Conservation (phyloP, 1,139 yeast genomes). For the Saccharomyces uvarum region DNA sequence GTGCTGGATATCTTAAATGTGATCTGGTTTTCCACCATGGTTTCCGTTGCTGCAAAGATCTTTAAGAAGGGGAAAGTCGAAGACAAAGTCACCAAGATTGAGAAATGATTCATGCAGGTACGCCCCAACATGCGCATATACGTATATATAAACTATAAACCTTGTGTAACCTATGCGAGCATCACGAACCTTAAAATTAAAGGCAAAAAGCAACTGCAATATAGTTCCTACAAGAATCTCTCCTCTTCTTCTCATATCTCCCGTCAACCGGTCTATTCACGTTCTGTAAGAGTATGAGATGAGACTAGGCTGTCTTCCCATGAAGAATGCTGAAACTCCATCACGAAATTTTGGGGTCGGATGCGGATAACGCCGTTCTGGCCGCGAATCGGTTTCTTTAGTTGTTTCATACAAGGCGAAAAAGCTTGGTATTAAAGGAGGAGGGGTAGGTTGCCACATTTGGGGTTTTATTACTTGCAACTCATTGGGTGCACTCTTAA, state of each 20-base stretch:
- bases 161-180: background rate
- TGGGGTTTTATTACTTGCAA: background rate
- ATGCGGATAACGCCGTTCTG: background rate
- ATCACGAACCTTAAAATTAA: conserved; percentile 9
- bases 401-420: background rate
- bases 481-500: background rate
- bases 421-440: background rate
- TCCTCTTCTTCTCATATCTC: too few relatives aligned
- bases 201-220: conserved; percentile 5
- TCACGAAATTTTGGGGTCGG: background rate
- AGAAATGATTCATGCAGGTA: background rate
- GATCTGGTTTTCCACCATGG: conserved; percentile 80
- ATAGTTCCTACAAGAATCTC: background rate
- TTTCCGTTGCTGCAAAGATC: conserved; percentile 52
- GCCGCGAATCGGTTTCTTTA: background rate
- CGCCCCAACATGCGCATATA: background rate
- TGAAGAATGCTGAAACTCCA: background rate
- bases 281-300: background rate
- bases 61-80: conserved; percentile 8
- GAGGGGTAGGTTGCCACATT: background rate
- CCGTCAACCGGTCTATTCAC: too few relatives aligned
- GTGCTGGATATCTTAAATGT: conserved; percentile 62
- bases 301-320: background rate
- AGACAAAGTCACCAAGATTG: background rate
- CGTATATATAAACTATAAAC: background rate